Base-by-base conservation (phyloP, 2,329 filamentous ascomycete species). In the Scedosporium dehoogii region DNA sequence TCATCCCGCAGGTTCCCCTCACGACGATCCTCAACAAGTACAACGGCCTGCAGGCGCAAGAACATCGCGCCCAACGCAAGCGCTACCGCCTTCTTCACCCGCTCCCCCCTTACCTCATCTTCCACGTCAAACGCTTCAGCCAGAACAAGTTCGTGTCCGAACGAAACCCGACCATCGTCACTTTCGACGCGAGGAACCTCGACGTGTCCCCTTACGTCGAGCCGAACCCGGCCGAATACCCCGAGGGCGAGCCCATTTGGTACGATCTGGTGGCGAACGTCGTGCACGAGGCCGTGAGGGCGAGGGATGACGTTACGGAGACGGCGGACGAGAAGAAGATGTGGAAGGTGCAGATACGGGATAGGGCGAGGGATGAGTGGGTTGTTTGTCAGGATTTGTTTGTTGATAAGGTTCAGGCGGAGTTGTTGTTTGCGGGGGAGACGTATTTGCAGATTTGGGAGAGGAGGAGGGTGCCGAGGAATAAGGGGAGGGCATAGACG, bases 371-470 rank as follows among this genome's bases (percentile, higher is more conserved):
- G 23, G 88, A 90, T 41, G 89, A 96, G 72, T 99, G 94, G 94
- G 85, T 96, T 61, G 89, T 96, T 63, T 88, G 92, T 62, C 94
- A 99, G 78, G 94, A 99, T 77, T 73, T 99, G 67, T 97, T 89
- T 72, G 93, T 99, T 6, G 90, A 97, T 72, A 87, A 88, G 74
- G 89, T 94, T 21, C 89, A 93, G 74, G 90, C 85, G 66, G 93
- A 99, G 78, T 83, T 96, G 68, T 73, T 99, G 67, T 96, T 96
- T 70, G 88, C 96, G 0, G 91, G 93, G 60, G 94, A 99, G 81
- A 90, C 90, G 62, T 97, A 97, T 79, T 76, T 97, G 63, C 96
- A 97, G 83, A 85, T 99, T 55, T 97, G 94, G 94, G 94, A 97
- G 79, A 82, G 89, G 73, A 84, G 92, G 74, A 87, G 84, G 71